These are phyloP conservation scores for Dunaliella primolecta DNA, from an alignment of 139 green algal genomes.

Conservation along the genomic window DNA sequence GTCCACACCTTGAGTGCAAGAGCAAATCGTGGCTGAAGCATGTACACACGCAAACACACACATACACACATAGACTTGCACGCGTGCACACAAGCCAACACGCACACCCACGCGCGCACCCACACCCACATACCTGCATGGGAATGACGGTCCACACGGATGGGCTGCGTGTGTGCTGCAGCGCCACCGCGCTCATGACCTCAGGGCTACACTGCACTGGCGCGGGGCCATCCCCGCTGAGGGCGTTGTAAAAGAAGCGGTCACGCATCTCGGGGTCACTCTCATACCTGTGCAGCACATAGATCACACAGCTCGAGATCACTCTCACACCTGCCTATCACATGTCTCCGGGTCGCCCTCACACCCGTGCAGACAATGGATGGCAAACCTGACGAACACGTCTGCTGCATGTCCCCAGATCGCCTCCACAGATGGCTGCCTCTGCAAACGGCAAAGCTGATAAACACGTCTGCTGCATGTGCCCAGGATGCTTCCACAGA, in stretches of 20 bases:
- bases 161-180: constrained; percentile 82
- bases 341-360: neutral
- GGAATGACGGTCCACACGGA: constrained; percentile 84
- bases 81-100: no score
- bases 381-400: neutral
- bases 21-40: no score
- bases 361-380: neutral
- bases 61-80: no score
- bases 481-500: neutral
- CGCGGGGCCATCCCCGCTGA: constrained; percentile 36
- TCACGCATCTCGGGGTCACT: constrained; percentile 66
- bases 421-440: neutral
- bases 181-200: constrained; percentile 72
- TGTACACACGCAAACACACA: no score
- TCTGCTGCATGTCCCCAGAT: neutral
- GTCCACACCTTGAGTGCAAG: no score
- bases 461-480: neutral
- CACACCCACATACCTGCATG: constrained; percentile 62
- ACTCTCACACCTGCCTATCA: constrained; percentile 87
- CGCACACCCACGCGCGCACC: constrained; percentile 21
- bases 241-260: constrained; percentile 69
- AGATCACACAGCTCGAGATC: constrained; percentile 66
- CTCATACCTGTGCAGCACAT: constrained; percentile 86
- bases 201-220: constrained; percentile 68
- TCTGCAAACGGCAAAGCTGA: neutral